Percentiles rank a stretch among this genome's conserved stretches.
These are phyloP conservation scores for Phytopythium oedochilum DNA, from an alignment of 352 stramenopile genomes.

Conservation along the genomic window DNA sequence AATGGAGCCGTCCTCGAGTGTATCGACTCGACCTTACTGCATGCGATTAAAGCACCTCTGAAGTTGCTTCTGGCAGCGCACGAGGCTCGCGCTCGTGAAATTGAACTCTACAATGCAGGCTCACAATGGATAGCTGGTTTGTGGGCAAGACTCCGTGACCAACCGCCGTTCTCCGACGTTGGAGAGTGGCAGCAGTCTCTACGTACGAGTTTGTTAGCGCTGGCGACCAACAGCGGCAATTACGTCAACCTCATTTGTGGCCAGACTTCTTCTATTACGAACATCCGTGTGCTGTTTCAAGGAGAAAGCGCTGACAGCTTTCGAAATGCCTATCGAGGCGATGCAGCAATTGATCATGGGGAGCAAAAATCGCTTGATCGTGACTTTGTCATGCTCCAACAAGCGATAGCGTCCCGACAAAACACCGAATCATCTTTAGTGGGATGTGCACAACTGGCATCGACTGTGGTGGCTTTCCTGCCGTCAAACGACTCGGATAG, in stretches of 20 bases:
- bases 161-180: neutral
- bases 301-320: neutral
- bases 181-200: neutral
- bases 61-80: slow-evolving; percentile 3
- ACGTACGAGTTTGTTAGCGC: neutral
- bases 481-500: too few relatives aligned
- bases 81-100: neutral
- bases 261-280: too few relatives aligned
- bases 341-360: neutral
- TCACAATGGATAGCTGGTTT: neutral
- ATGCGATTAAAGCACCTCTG: slow-evolving; percentile 8
- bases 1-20: slow-evolving; percentile 6
- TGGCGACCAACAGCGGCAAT: neutral
- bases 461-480: too few relatives aligned
- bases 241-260: too few relatives aligned
- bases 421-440: neutral
- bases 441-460: too few relatives aligned
- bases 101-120: neutral
- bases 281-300: neutral
- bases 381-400: slow-evolving; percentile 11
- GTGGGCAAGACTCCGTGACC: neutral
- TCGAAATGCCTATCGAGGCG: neutral
- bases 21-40: slow-evolving; percentile 8
- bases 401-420: slow-evolving; percentile 3
- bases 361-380: neutral